These are phyloP conservation scores for Garcia nutans DNA, from an alignment of 345 rosid genomes.

Conservation along the genomic window DNA sequence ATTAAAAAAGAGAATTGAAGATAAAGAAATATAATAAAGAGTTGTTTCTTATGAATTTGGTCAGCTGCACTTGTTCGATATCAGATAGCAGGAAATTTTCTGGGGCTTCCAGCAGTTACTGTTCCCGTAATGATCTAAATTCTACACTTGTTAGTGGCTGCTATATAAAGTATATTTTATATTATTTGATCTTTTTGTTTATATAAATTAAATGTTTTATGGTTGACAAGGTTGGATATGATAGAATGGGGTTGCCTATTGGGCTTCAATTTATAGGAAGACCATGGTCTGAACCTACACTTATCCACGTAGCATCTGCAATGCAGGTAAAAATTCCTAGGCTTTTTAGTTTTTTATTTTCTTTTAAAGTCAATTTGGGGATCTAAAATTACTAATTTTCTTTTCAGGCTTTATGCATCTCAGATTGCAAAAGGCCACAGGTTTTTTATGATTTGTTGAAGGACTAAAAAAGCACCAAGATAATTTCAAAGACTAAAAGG, in stretches of 20 bases:
- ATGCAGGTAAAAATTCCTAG: conserved; percentile 48
- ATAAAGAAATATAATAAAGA: not conserved
- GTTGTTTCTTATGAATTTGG: not conserved
- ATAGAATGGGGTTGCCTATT: conserved; percentile 56
- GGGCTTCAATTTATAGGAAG: conserved; percentile 73
- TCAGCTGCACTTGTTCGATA: conserved; percentile 72
- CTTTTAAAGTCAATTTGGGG: no score
- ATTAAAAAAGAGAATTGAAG: no score
- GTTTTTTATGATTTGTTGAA: conserved; percentile 53
- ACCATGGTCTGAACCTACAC: conserved; percentile 74
- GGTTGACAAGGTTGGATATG: conserved; percentile 61
- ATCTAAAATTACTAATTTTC: not conserved
- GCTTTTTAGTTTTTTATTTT: not conserved
- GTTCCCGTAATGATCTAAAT: conserved; percentile 44
- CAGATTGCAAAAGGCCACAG: conserved; percentile 46
- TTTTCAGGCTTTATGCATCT: conserved; percentile 41
- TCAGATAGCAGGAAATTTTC: conserved; percentile 72
- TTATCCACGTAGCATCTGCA: conserved; percentile 56
- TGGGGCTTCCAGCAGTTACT: conserved; percentile 71
- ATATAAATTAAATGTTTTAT: not conserved
- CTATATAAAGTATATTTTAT: not conserved
- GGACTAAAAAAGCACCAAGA: not conserved
- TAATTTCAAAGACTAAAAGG: no score
- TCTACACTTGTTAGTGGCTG: not conserved
- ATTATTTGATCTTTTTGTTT: not conserved